A percentile compares a stretch with the other conserved stretches of the same genome.
phyloP scores from a whole-genome alignment of 352 stramenopile genomes.

The Albugo laibachii region DNA sequence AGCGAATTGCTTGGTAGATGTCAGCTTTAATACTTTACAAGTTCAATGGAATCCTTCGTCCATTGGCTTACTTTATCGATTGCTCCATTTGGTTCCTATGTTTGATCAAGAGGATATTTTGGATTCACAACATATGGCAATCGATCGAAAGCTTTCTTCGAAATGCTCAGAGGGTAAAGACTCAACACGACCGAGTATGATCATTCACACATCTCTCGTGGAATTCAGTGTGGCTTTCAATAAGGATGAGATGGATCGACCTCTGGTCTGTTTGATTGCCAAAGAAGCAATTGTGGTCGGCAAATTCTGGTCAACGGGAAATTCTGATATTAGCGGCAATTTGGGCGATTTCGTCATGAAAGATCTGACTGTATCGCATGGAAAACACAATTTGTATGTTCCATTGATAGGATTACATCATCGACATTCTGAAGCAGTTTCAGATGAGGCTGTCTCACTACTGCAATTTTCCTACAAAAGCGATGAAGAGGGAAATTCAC shows the following conservation, averaged over 20 bases:
- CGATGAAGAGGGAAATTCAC: slow-evolving; percentile 7
- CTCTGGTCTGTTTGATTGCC: slow-evolving; percentile 37
- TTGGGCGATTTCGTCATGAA: slow-evolving; percentile 55
- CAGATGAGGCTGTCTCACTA: slow-evolving; percentile 6
- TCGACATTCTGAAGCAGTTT: slow-evolving; percentile 9
- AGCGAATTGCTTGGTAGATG: slow-evolving; percentile 23
- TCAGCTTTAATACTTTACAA: slow-evolving; percentile 48
- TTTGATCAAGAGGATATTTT: background rate
- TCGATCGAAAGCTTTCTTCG: background rate
- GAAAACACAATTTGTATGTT: slow-evolving; percentile 40
- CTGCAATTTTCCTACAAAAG: slow-evolving; percentile 17
- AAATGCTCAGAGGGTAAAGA: background rate
- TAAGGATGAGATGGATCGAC: slow-evolving; percentile 50
- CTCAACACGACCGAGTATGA: slow-evolving; percentile 5
- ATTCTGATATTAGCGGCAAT: slow-evolving; percentile 12
- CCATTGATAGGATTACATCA: slow-evolving; percentile 44
- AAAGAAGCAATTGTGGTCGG: slow-evolving; percentile 24
- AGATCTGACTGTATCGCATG: slow-evolving; percentile 31
- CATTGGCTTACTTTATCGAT: slow-evolving; percentile 58
- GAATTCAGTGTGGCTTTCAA: slow-evolving; percentile 69
- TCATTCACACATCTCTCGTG: slow-evolving; percentile 40
- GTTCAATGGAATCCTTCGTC: slow-evolving; percentile 76
- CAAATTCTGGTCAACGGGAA: background rate
- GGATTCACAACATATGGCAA: background rate
- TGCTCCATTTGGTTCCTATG: slow-evolving; percentile 11